Conservation (phyloP, 345 rosid genomes). For the Camelina hispida region DNA sequence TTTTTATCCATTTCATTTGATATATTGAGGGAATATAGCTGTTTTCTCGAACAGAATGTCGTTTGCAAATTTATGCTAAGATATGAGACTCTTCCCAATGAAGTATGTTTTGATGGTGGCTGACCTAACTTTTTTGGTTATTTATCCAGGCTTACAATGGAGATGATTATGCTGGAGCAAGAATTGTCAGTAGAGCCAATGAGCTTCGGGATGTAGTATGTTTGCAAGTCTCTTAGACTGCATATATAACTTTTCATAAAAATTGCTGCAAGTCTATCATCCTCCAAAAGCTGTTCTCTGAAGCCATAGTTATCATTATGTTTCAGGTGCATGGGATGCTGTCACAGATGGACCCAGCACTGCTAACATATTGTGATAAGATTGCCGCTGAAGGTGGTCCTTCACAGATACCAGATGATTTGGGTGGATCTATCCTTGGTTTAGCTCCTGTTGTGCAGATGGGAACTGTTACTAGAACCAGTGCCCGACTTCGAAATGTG, state of each 20-base stretch:
- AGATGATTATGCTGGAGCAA: slow-evolving; percentile 92
- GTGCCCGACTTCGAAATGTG: slow-evolving; percentile 95
- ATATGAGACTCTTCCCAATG: slow-evolving; percentile 6
- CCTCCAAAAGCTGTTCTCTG: slow-evolving; percentile 3
- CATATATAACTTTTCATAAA: neutral
- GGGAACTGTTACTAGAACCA: slow-evolving; percentile 79
- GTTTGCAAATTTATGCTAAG: neutral
- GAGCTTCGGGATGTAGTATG: slow-evolving; percentile 97
- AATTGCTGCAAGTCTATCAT: slow-evolving; percentile 5
- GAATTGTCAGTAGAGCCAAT: slow-evolving; percentile 90
- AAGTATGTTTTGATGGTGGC: slow-evolving; percentile 13
- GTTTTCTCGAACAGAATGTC: neutral
- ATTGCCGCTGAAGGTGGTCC: slow-evolving; percentile 93
- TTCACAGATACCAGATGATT: slow-evolving; percentile 70
- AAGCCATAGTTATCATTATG: neutral
- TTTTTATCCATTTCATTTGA: slow-evolving; percentile 6
- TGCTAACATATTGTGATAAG: slow-evolving; percentile 82
- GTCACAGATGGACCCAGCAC: slow-evolving; percentile 98
- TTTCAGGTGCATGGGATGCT: slow-evolving; percentile 95
- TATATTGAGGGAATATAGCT: neutral
- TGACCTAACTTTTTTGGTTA: slow-evolving; percentile 31
- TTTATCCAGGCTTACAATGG: slow-evolving; percentile 78
- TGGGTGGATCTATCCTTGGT: slow-evolving; percentile 65
- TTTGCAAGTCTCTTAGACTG: slow-evolving; percentile 29
- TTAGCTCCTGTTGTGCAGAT: slow-evolving; percentile 77